Conservation (phyloP, 495 filamentous ascomycete genomes). For the Penicillium diatomitis region DNA sequence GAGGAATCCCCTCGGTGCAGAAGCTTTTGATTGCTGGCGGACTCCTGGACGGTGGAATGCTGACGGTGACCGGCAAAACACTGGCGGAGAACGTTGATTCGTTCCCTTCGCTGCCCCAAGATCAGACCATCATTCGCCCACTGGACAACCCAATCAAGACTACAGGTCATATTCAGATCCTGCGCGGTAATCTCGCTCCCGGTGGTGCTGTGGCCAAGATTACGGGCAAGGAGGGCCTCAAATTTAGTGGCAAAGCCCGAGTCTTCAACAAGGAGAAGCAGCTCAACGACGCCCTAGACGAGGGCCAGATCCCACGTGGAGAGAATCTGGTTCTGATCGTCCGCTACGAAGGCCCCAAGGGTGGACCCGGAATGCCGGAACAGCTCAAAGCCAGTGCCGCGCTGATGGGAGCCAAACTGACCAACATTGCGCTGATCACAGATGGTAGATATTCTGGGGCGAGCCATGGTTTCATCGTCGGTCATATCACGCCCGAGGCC, state of each 20-base stretch:
- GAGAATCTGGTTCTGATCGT: slow-evolving; percentile 91
- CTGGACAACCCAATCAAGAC: slow-evolving; percentile 77
- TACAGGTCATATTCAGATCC: slow-evolving; percentile 82
- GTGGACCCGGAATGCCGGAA: slow-evolving; percentile 98
- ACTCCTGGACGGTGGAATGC: slow-evolving; percentile 73
- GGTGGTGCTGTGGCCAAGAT: slow-evolving; percentile 95
- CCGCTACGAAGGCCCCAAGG: slow-evolving; percentile 90
- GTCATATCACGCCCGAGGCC: slow-evolving; percentile 91
- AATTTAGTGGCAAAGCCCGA: slow-evolving; percentile 71
- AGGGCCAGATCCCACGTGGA: slow-evolving; percentile 59
- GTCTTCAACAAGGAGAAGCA: slow-evolving; percentile 88
- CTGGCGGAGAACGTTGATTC: slow-evolving; percentile 78
- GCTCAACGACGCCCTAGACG: slow-evolving; percentile 66
- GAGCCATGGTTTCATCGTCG: slow-evolving; percentile 90
- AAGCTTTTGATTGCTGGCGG: slow-evolving; percentile 81
- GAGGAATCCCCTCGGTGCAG: slow-evolving; percentile 82
- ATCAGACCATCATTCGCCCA: slow-evolving; percentile 79
- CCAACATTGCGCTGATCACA: slow-evolving; percentile 84
- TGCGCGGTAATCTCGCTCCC: slow-evolving; percentile 84
- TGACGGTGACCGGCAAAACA: slow-evolving; percentile 87
- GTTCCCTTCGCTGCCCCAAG: slow-evolving; percentile 70
- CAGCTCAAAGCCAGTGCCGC: slow-evolving; percentile 82
- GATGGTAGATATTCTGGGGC: slow-evolving; percentile 90
- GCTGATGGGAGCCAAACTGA: slow-evolving; percentile 86
- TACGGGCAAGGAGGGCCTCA: slow-evolving; percentile 85